Evolutionary conservation across 2,329 filamentous ascomycete species (phyloP), one percentile per base, ranked within the genome.

Genomic region (Aspergillus pseudotamarii): DNA sequence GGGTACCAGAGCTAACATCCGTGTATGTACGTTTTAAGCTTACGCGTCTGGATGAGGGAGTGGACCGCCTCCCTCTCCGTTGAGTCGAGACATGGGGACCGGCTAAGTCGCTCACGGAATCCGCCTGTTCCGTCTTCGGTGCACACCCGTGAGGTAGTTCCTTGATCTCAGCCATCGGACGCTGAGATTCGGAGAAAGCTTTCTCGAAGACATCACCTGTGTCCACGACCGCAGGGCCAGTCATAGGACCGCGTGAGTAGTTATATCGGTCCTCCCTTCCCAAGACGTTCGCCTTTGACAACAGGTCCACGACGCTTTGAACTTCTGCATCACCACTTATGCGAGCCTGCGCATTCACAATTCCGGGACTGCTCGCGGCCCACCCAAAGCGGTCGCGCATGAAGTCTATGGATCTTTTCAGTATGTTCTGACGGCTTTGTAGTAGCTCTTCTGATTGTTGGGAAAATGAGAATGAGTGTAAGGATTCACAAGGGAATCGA

Each of bases 391-490:
- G 91, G 75, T 97, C 93, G 73, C 92, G 91, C 91, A 99, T 96
- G 74, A 98, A 97, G 77, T 98, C 95, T 74, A 97, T 90, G 10
- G 94, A 96, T 63, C 94, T 87, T 80, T 96, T 97, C 72, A 99
- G 78, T 38, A 97, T 91, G 82, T 93, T 96, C 76, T 98, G 94
- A 60, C 95, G 90, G 76, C 88, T 97, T 76, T 97, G 92, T 61
- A 98, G 85, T 66, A 93, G 89, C 66, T 98, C 94, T 73, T 97
- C 94, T 3, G 94, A 94, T 78, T 97, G 94, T 70, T 96, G 92
- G 46, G 95, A 93, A 78, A 99, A 99, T 14, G 94, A 98, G 81
- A 99, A 99, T 1, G 95, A 99, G 79, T 99, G 95, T 54, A 99
- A 83, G 6, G 95, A 99, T 76, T 99, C 95, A 70, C 92, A 93